Evolutionary conservation across 2,329 filamentous ascomycete genomes (phyloP), one percentile per base, ranked within the genome.

Genomic region (Aphanocladium album): DNA sequence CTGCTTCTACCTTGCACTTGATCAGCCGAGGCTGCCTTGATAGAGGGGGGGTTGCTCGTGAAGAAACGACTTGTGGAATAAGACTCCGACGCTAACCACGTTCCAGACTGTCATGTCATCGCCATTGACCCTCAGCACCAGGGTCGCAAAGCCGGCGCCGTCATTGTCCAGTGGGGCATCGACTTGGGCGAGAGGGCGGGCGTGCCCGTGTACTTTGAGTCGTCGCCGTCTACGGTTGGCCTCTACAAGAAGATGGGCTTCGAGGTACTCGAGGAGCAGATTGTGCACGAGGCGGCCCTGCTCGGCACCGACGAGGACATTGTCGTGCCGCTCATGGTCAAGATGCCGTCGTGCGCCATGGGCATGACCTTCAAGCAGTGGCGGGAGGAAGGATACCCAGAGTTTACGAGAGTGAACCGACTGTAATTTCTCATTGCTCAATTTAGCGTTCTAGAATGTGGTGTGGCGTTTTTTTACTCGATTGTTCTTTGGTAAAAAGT

Each of bases 171-270:
- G 63, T 78, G 73, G 68, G 77, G 76, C 35, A 66, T 70, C n/a
- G 67, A 74, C 21, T 65, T 73, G 47, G 70, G 74, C 59, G 70
- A 76, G 59, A 65, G 72, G 17, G 66, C 72, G 21, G 66, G 66
- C 16, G 62, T 80, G 33, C 78, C 78, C 4, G 69, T 79, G 4
- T 81, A 81, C 68, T 73, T 81, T 45, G 79, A 82, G 66, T 76
- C 77, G 2, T 79, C 77, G 0, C 74, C 71, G 3, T 71, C 72
- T 5, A 77, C 76, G 0, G 69, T 73, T 41, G 69, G 68, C 8
- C 68, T 82, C 30, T 82, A 82, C 66, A 70, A 74, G 61, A 80
- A 76, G 62, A 71, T 78, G 64, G 79, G 79, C 2, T 82, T 79
- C 64, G 68, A 71, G 54, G 69, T 69, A 56, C 65, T 80, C 6